phyloP scores from a whole-genome alignment of 192 early-diverging fungal species.

The Gonapodya prolifera region DNA sequence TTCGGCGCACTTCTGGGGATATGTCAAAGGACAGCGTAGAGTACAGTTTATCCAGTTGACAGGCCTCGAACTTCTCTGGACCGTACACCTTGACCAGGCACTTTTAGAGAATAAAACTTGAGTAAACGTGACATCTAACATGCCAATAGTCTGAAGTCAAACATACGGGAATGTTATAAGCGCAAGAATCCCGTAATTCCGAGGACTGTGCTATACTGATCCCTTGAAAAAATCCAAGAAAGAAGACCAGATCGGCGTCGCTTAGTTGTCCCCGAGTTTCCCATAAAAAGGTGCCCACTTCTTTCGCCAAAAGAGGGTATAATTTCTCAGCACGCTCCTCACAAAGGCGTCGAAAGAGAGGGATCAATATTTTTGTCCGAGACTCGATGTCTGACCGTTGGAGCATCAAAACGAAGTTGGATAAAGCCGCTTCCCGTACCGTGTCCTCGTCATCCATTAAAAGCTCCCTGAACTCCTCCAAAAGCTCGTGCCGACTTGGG shows the following conservation, averaged over 20 bases:
- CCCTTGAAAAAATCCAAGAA: slow-evolving; percentile 27
- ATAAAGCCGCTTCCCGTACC: slow-evolving; percentile 28
- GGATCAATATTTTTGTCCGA: slow-evolving; percentile 20
- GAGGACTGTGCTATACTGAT: slow-evolving; percentile 12
- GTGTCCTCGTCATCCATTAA: slow-evolving; percentile 33
- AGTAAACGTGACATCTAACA: slow-evolving; percentile 3
- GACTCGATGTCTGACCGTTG: slow-evolving; percentile 26
- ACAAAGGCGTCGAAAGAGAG: slow-evolving; percentile 28
- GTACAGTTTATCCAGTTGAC: slow-evolving; percentile 22
- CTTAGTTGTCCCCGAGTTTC: slow-evolving; percentile 18
- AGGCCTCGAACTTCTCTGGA: slow-evolving; percentile 15
- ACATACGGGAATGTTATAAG: slow-evolving; percentile 34
- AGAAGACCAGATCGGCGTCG: slow-evolving; percentile 21
- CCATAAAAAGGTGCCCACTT: slow-evolving; percentile 33
- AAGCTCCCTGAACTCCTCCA: slow-evolving; percentile 35
- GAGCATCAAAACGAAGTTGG: slow-evolving; percentile 22
- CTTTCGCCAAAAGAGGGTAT: slow-evolving; percentile 17
- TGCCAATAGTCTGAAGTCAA: not conserved
- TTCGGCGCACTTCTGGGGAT: slow-evolving; percentile 14
- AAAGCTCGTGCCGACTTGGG: slow-evolving; percentile 15
- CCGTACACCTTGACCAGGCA: slow-evolving; percentile 19
- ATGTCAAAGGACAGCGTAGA: slow-evolving; percentile 17
- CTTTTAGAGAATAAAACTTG: slow-evolving; percentile 7
- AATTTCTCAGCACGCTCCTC: slow-evolving; percentile 22
- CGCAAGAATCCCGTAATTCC: slow-evolving; percentile 23